These are phyloP conservation scores for Panaeolus cyanescens DNA, from an alignment of 768 basidiomycete genomes.

Conservation along the genomic window DNA sequence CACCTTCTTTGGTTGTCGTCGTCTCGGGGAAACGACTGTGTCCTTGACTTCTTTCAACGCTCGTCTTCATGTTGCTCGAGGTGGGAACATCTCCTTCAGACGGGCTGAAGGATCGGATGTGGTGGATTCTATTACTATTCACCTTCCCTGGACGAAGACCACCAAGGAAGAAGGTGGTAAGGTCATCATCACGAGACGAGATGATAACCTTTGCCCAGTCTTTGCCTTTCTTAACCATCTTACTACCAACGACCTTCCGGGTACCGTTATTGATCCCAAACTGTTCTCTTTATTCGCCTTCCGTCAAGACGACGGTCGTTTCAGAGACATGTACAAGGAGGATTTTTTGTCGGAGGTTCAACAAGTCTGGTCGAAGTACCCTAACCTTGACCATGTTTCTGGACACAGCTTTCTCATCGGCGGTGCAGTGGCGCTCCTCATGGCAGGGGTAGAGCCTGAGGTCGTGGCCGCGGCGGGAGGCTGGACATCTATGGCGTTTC, in stretches of 20 bases:
- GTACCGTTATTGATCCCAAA: too few relatives aligned
- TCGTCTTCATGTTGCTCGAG: too few relatives aligned
- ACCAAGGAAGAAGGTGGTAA: constrained; percentile 14
- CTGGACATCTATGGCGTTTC: constrained; percentile 32
- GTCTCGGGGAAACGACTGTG: constrained; percentile 30
- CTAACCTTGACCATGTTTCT: constrained; percentile 5
- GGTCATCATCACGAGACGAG: constrained; percentile 20
- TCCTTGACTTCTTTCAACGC: too few relatives aligned
- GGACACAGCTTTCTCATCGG: constrained; percentile 34
- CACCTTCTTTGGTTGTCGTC: constrained; percentile 37
- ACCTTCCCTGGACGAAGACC: constrained; percentile 31
- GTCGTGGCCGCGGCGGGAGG: constrained; percentile 27
- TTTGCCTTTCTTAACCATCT: constrained; percentile 19
- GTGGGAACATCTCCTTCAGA: too few relatives aligned
- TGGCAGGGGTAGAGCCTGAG: constrained; percentile 25
- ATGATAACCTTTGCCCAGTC: constrained; percentile 23
- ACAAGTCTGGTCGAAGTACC: constrained; percentile 7
- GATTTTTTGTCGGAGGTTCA: constrained; percentile 10
- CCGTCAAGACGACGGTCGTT: not conserved
- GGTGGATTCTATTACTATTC: constrained; percentile 14
- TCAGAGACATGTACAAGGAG: constrained; percentile 6
- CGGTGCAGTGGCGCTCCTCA: constrained; percentile 25
- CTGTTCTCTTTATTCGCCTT: constrained; percentile 7
- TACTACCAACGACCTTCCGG: not conserved
- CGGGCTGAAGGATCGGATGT: not conserved